Conservation (phyloP, 2,329 filamentous ascomycete species). For the Byssoonygena ceratinophila region DNA sequence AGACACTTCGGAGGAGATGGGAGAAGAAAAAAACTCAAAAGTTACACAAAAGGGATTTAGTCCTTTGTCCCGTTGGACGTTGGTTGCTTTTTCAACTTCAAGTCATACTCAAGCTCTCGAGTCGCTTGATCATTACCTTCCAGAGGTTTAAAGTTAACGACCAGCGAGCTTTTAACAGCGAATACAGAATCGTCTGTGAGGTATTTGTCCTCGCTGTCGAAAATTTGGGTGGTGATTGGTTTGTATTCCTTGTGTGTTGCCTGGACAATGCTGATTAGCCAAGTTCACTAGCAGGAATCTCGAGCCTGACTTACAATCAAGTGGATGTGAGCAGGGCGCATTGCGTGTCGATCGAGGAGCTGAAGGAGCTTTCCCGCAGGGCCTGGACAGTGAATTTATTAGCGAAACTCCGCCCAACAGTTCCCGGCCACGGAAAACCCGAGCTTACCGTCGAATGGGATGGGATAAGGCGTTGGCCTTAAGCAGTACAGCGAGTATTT, state of each 20-base stretch:
- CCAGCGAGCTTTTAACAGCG: constrained; percentile 48
- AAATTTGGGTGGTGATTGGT: constrained; percentile 65
- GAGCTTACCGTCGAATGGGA: constrained; percentile 42
- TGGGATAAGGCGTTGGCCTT: constrained; percentile 49
- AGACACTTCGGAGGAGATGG: neutral
- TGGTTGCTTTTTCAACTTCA: constrained; percentile 3
- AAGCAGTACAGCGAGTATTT: constrained; percentile 53
- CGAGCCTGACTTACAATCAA: constrained; percentile 40
- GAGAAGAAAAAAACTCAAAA: neutral
- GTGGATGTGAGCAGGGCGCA: constrained; percentile 54
- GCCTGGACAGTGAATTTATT: constrained; percentile 25
- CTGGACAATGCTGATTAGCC: constrained; percentile 2
- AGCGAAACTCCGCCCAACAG: too few species aligned
- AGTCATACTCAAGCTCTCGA: constrained; percentile 45
- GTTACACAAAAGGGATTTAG: neutral
- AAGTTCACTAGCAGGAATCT: neutral
- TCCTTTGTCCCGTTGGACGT: neutral
- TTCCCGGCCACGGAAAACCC: too few species aligned
- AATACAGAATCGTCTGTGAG: constrained; percentile 50
- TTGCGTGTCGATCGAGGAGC: constrained; percentile 51
- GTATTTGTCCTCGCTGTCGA: constrained; percentile 56
- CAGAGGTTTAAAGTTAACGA: constrained; percentile 48
- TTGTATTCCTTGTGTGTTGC: constrained; percentile 11
- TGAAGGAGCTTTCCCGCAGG: constrained; percentile 49
- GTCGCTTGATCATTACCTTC: constrained; percentile 44